Percentiles rank a stretch among this genome's conserved stretches.
These are phyloP conservation scores for Tillandsia leiboldiana DNA, from an alignment of 176 grass and related monocot genomes.

Conservation along the genomic window DNA sequence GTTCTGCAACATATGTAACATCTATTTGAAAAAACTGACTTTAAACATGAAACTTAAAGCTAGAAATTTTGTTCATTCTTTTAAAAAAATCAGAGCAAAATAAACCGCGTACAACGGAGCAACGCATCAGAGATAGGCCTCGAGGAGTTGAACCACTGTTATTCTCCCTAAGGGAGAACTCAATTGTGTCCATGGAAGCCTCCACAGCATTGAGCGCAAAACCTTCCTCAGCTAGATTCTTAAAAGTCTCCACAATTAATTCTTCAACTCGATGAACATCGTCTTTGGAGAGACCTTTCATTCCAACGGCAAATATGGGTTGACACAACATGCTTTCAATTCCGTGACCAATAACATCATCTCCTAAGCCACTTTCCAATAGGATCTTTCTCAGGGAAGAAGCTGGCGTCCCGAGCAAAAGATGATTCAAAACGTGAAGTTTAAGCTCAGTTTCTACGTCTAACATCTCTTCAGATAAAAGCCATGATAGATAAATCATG, in stretches of 20 bases:
- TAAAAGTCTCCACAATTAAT: slow-evolving; percentile 69
- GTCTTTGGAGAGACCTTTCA: slow-evolving; percentile 80
- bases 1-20: slow-evolving; percentile 23
- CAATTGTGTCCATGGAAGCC: slow-evolving; percentile 93
- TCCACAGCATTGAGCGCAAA: slow-evolving; percentile 90
- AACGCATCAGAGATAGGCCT: slow-evolving; percentile 93
- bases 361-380: slow-evolving; percentile 85
- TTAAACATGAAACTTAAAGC: too few relatives aligned
- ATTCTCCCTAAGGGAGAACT: slow-evolving; percentile 91
- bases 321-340: slow-evolving; percentile 88
- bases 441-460: slow-evolving; percentile 79
- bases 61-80: too few relatives aligned
- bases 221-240: slow-evolving; percentile 65
- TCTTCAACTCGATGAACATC: slow-evolving; percentile 73
- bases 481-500: slow-evolving; percentile 91
- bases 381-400: slow-evolving; percentile 80
- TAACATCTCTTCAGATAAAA: slow-evolving; percentile 65
- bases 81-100: too few relatives aligned
- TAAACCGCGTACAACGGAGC: slow-evolving; percentile 60
- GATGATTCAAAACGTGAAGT: slow-evolving; percentile 76
- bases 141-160: slow-evolving; percentile 88
- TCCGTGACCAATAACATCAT: slow-evolving; percentile 84
- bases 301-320: slow-evolving; percentile 75
- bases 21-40: too few relatives aligned
- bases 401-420: slow-evolving; percentile 84